Evolutionary conservation across 2,329 filamentous ascomycete species (phyloP).

Genomic region (Talaromyces funiculosus): DNA sequence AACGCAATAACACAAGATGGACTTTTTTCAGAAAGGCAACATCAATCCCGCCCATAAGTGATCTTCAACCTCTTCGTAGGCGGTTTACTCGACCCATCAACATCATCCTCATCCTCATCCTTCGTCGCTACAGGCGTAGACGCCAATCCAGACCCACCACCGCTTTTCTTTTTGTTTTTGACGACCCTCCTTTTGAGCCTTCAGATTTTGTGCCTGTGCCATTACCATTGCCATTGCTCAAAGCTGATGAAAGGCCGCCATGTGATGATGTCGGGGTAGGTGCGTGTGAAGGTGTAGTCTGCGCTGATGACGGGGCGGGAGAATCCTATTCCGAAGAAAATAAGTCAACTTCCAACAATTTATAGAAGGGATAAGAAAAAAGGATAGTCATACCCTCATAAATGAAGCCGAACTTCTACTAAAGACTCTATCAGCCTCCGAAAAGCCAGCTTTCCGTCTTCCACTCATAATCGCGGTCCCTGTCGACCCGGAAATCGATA

Average conservation of each 20-base stretch:
- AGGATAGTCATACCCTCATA: constrained; percentile 32
- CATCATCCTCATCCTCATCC: constrained; percentile 29
- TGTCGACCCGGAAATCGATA: constrained; percentile 23
- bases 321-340: constrained; percentile 30
- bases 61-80: constrained; percentile 42
- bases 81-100: constrained; percentile 31
- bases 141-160: constrained; percentile 16
- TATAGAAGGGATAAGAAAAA: not conserved
- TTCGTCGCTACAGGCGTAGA: constrained; percentile 18
- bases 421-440: constrained; percentile 45
- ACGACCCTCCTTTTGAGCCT: constrained; percentile 20
- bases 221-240: constrained; percentile 21
- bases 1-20: constrained; percentile 12
- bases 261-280: constrained; percentile 40
- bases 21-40: too few species aligned
- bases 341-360: not conserved
- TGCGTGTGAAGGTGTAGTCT: constrained; percentile 44
- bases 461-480: constrained; percentile 14
- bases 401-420: constrained; percentile 46
- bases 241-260: constrained; percentile 23
- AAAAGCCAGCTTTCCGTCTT: constrained; percentile 41
- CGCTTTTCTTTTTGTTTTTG: constrained; percentile 40
- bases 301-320: constrained; percentile 38
- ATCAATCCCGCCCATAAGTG: constrained; percentile 40
- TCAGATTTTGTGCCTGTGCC: constrained; percentile 18